A percentile compares a stretch with the other conserved stretches of the same genome.
Conservation (phyloP, 202 grass and related monocot genomes). For the Eragrostis tef region DNA sequence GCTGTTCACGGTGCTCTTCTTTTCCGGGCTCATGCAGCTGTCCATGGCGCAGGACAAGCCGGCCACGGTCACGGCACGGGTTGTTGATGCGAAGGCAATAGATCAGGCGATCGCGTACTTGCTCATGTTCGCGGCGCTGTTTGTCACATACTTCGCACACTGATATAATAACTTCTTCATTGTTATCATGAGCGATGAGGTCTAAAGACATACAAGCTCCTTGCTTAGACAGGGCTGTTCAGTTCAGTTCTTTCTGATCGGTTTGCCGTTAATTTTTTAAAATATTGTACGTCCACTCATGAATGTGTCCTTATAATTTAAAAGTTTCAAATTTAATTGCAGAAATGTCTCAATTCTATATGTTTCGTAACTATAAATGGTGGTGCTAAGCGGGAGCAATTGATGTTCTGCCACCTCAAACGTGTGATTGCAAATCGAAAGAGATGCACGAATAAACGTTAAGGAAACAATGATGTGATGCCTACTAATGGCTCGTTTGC, state of each 20-base stretch:
- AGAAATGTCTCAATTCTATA: neutral
- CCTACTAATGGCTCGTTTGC: too few species aligned
- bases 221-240: neutral
- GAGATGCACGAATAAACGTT: too few species aligned
- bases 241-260: neutral
- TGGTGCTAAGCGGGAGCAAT: neutral
- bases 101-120: conserved; percentile 41
- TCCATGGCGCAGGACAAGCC: conserved; percentile 36
- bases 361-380: neutral
- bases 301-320: too few species aligned
- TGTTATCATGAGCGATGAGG: neutral
- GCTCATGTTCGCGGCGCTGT: conserved; percentile 42
- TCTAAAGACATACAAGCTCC: neutral
- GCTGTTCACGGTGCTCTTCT: too few species aligned
- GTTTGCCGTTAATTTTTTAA: neutral
- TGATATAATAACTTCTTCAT: too few species aligned
- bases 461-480: too few species aligned
- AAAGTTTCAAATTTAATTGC: too few species aligned
- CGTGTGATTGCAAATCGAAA: too few species aligned
- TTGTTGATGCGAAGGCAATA: conserved; percentile 1
- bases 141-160: conserved; percentile 39
- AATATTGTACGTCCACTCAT: neutral
- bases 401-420: neutral
- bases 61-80: too few species aligned
- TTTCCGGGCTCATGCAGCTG: conserved; percentile 49